Conservation (phyloP, 116 monocot genomes). For the Phalaenopsis hybrid region DNA sequence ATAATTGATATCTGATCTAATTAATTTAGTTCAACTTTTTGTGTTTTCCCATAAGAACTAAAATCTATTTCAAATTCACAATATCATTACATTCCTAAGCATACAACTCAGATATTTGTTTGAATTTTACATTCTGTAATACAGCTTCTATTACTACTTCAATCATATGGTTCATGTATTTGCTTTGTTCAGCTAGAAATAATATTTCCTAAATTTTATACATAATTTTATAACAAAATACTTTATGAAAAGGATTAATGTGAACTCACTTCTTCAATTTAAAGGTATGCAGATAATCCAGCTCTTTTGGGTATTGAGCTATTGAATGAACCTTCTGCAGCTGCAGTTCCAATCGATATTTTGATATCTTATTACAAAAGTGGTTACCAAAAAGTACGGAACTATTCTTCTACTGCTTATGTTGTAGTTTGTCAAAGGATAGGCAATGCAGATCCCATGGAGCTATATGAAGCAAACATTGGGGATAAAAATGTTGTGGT, state of each 20-base stretch:
- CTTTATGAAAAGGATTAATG: not conserved
- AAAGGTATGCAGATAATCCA: constrained; percentile 58
- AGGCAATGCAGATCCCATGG: constrained; percentile 78
- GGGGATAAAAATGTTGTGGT: constrained; percentile 58
- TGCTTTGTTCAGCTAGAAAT: not conserved
- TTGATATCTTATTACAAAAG: constrained; percentile 62
- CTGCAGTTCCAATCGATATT: constrained; percentile 55
- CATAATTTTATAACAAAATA: not conserved
- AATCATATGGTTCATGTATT: not conserved
- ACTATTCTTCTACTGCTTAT: constrained; percentile 56
- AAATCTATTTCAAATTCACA: not conserved
- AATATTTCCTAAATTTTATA: not conserved
- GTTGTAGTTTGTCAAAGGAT: constrained; percentile 83
- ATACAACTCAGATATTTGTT: not conserved
- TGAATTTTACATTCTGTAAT: not conserved
- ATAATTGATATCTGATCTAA: not conserved
- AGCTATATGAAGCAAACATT: constrained; percentile 65
- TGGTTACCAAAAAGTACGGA: constrained; percentile 67
- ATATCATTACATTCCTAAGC: not conserved
- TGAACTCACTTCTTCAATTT: constrained; percentile 11
- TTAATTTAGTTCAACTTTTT: not conserved
- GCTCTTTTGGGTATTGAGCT: constrained; percentile 74
- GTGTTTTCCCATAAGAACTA: not conserved
- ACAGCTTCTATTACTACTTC: not conserved
- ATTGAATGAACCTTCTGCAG: constrained; percentile 74